Evolutionary conservation across 805 yeast species (phyloP).

Genomic region (Cyberlindnera americana): DNA sequence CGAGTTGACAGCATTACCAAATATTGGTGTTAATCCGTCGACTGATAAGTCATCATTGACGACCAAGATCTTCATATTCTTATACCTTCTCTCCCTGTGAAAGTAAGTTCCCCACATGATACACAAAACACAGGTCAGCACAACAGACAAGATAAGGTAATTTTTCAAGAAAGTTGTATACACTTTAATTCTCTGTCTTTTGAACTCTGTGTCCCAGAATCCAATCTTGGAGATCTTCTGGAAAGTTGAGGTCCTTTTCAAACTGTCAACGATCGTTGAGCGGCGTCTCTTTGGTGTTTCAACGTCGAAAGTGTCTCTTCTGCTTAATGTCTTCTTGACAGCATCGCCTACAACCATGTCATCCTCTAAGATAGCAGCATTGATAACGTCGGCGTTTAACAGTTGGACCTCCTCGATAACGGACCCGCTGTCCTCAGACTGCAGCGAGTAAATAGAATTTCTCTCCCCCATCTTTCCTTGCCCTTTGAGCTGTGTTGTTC

Average conservation of each 20-base stretch:
- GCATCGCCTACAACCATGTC: slow-evolving; percentile 12
- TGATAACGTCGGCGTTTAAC: slow-evolving; percentile 16
- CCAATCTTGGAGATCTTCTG: slow-evolving; percentile 18
- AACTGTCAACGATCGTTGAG: slow-evolving; percentile 18
- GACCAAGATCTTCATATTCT: slow-evolving; percentile 20
- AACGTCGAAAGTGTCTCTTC: not conserved
- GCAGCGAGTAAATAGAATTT: slow-evolving; percentile 5
- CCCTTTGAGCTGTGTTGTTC: no score
- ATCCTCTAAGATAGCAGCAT: slow-evolving; percentile 12
- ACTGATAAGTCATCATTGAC: slow-evolving; percentile 23
- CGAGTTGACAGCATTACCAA: slow-evolving; percentile 15
- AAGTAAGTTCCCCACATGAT: slow-evolving; percentile 29
- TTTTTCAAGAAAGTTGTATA: slow-evolving; percentile 17
- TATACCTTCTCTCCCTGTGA: slow-evolving; percentile 14
- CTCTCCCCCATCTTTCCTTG: no score
- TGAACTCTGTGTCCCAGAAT: slow-evolving; percentile 23
- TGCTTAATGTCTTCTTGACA: slow-evolving; percentile 4
- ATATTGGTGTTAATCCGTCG: slow-evolving; percentile 16
- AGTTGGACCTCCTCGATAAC: slow-evolving; percentile 16
- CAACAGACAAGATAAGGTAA: slow-evolving; percentile 23
- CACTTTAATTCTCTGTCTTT: slow-evolving; percentile 17
- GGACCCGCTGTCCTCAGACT: slow-evolving; percentile 7
- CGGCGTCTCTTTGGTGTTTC: slow-evolving; percentile 13
- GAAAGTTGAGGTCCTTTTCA: slow-evolving; percentile 13
- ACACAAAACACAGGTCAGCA: slow-evolving; percentile 26